A percentile compares a stretch with the other conserved stretches of the same genome.
Conservation (phyloP, 129 eudicot species). For the carrot (Daucus carota) region DH1_v3.0 NC_030387.2:6918501-6919000, state of each 20-base stretch:
- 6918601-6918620: too few species aligned
- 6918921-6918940: not conserved
- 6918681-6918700: not conserved
- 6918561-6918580: too few species aligned
- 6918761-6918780: not conserved
- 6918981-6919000: not conserved
- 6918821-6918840: constrained; percentile 41
- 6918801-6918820: constrained; percentile 23
- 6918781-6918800: constrained; percentile 15
- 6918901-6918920: constrained; percentile 51
- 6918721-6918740: not conserved
- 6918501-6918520: too few species aligned
- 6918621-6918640: too few species aligned
- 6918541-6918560: too few species aligned
- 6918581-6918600: too few species aligned
- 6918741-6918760: not conserved
- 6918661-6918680: too few species aligned
- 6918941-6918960: not conserved
- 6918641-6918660: not conserved
- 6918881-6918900: constrained; percentile 69
- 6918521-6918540: too few species aligned
- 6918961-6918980: not conserved
- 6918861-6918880: constrained; percentile 92
- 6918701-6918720: not conserved
- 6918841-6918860: constrained; percentile 77